Evolutionary conservation across 148 eudicot genomes (phyloP).

Genomic region (Rhododendron griersonianum): DNA sequence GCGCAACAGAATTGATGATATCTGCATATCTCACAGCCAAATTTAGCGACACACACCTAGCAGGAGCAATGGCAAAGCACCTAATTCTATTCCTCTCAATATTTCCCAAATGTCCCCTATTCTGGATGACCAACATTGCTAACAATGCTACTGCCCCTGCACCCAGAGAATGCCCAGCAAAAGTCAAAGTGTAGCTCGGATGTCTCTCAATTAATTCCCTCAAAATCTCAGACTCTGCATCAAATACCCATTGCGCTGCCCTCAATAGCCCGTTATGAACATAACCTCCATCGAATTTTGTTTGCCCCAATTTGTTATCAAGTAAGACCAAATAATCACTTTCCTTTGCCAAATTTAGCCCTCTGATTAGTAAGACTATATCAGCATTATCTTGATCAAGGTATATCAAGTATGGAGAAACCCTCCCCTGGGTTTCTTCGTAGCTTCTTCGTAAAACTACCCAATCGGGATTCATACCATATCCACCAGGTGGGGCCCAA

Average conservation of each 20-base stretch:
- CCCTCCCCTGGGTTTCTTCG: conserved; percentile 55
- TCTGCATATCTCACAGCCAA: conserved; percentile 97
- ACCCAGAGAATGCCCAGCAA: conserved; percentile 93
- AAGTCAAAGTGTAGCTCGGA: conserved; percentile 73
- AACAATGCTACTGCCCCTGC: conserved; percentile 82
- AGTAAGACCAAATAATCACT: conserved; percentile 69
- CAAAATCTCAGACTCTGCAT: conserved; percentile 51
- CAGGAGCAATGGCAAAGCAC: conserved; percentile 92
- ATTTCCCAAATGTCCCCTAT: conserved; percentile 61
- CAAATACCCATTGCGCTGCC: conserved; percentile 81
- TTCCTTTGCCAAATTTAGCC: conserved; percentile 77
- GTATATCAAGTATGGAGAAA: conserved; percentile 77
- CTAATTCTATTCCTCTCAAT: conserved; percentile 71
- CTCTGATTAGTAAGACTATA: conserved; percentile 72
- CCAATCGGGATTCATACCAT: conserved; percentile 80
- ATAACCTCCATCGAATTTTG: conserved; percentile 81
- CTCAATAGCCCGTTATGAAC: conserved; percentile 87
- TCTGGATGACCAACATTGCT: conserved; percentile 60
- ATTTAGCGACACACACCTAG: conserved; percentile 87
- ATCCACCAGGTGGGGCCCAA: conserved; percentile 93
- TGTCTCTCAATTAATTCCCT: conserved; percentile 58
- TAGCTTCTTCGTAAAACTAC: conserved; percentile 54
- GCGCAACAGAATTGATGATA: conserved; percentile 81
- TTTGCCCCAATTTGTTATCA: conserved; percentile 83
- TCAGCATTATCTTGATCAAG: conserved; percentile 76